Conservation (phyloP, 2,329 filamentous ascomycete genomes). For the Diaporthe capsici region DNA sequence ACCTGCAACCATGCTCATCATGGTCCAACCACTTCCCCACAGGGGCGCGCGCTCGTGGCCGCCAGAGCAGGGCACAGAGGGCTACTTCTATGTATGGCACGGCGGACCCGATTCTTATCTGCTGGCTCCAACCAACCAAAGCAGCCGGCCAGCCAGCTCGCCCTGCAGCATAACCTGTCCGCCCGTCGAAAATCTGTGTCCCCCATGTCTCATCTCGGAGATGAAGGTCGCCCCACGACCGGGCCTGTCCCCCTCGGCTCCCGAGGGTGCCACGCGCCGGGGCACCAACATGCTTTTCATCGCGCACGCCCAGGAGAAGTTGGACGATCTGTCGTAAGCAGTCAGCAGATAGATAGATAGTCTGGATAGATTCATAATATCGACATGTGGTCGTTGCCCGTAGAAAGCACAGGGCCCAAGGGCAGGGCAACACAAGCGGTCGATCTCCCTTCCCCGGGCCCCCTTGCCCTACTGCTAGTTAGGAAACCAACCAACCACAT, state of each 20-base stretch:
- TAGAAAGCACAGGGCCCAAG: neutral
- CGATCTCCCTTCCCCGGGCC: neutral
- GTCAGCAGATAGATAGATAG: neutral
- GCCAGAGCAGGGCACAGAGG: neutral
- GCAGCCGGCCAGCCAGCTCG: neutral
- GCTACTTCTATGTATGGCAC: neutral
- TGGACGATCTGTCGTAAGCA: neutral
- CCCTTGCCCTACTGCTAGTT: neutral
- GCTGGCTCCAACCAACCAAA: neutral
- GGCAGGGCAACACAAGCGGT: neutral
- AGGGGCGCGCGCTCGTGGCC: conserved; percentile 2
- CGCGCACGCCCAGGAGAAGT: neutral
- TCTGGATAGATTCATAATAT: neutral
- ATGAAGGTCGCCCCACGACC: conserved; percentile 13
- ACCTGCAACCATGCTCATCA: neutral
- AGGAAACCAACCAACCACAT: neutral
- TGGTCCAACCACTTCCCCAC: neutral
- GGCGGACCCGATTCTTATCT: neutral
- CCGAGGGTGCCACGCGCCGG: neutral
- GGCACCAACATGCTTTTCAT: neutral
- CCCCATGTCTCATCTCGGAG: conserved; percentile 3
- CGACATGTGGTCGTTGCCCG: no score
- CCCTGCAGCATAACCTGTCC: neutral
- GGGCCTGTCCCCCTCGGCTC: conserved; percentile 5
- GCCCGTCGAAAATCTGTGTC: neutral